A percentile compares a stretch with the other conserved stretches of the same genome.
These are phyloP conservation scores for Phoenix roebelenii DNA, from an alignment of 176 grass and related monocot species.

Conservation along the genomic window DNA sequence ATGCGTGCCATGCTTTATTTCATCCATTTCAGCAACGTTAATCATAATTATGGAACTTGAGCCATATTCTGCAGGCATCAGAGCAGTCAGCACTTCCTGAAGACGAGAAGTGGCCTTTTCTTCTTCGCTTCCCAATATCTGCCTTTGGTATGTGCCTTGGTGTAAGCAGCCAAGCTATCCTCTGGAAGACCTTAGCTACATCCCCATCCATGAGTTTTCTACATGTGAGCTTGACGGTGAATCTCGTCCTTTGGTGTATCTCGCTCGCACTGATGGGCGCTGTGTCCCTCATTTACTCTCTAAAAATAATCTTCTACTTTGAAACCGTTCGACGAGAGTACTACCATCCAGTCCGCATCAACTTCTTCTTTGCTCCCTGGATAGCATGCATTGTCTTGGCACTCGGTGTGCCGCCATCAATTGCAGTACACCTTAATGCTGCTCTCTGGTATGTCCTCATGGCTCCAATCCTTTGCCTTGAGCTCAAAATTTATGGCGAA, in stretches of 20 bases:
- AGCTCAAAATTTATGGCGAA: constrained; percentile 94
- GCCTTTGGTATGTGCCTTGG: constrained; percentile 90
- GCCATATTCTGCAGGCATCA: constrained; percentile 26
- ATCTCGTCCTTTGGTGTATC: constrained; percentile 58
- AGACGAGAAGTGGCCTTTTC: constrained; percentile 88
- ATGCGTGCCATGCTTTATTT: no score
- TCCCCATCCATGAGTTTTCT: constrained; percentile 56
- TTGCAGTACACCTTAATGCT: constrained; percentile 1
- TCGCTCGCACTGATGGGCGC: constrained; percentile 40
- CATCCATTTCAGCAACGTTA: no score
- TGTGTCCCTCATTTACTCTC: constrained; percentile 57
- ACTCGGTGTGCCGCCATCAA: constrained; percentile 37
- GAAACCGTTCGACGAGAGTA: constrained; percentile 82
- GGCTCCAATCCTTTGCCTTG: constrained; percentile 76
- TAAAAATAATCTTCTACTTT: constrained; percentile 84
- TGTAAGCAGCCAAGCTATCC: constrained; percentile 79
- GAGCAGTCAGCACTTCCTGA: constrained; percentile 71
- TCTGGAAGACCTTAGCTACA: constrained; percentile 71
- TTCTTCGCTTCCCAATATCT: constrained; percentile 78
- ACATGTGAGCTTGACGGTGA: constrained; percentile 37
- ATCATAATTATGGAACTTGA: no score
- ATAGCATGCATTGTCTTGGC: constrained; percentile 68
- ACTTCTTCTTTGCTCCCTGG: constrained; percentile 98
- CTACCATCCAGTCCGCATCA: constrained; percentile 73
- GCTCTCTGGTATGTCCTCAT: constrained; percentile 58